Evolutionary conservation across 306 rosid genomes (phyloP), one percentile per base, ranked within the genome.

Genomic region (Rosa multiflora): DNA sequence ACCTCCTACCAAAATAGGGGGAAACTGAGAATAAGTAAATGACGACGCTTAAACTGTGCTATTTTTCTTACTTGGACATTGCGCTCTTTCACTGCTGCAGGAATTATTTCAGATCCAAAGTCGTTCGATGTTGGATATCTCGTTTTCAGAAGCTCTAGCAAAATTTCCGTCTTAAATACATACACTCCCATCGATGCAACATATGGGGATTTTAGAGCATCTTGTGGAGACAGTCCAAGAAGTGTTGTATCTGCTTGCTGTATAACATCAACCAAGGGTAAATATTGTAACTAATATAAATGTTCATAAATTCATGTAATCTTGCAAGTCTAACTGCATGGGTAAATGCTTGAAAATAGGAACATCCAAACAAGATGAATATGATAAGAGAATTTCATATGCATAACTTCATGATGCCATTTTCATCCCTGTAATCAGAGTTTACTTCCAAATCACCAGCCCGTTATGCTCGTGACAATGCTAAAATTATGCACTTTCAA

Each of bases 41-140:
- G 44, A 70, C 10, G 47, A 10, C 51, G 40, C 40, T 35, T 55
- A 32, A 70, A 49, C 26, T 21, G 21, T 51, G 39, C 55, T 47
- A 37, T 8, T 76, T 76, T 21, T 82, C 89, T 91, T 92, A 92
- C 98, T 75, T 92, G 95, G 76, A 94, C 98, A 79, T 91, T 69
- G 9, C 84, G 79, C 69, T 94, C 95, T 77, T 77, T 78, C 79
- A 94, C 89, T 76, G 97, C 89, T 44, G 97, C 94, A 14, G 98
- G 98, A 81, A 94, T 94, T 84, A 94, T 92, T 85, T 94, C 98
- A 67, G 97, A 94, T 77, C 98, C 98, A 1, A 94, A 94, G 90
- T 94, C 98, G 51, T 94, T 94, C 52, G 95, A 68, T 40, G 91
- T 87, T 42, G 98, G 97, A 83, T 89, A 94, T 80, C 93, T 85